Evolutionary conservation across 208 protist species (phyloP), one percentile per base, ranked within the genome.

Genomic region (Acanthamoeba triangularis): DNA sequence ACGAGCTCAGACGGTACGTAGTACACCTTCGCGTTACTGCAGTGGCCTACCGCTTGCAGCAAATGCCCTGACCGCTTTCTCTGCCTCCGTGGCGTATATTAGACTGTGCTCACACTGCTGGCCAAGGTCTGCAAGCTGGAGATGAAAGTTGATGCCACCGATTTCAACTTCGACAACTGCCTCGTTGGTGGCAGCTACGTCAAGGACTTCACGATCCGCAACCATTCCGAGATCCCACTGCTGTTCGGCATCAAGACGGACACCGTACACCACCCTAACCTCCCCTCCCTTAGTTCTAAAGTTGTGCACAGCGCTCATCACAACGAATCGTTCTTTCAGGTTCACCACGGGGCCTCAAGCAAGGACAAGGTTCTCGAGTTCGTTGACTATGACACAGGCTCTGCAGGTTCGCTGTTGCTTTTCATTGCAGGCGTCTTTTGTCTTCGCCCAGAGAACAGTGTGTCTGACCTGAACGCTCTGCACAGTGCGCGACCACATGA

Each of bases 181-280:
- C 61, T 97, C 8, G 90, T 97, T 3, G 96, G 96, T 13, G 61
- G 93, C 47, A 72, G 87, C 18, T 98, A 98, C 88, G 96, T 97
- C 1, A 97, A 97, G 76, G 97, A 98, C 88, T 93, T 98, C 14
- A 97, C 96, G 11, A 84, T 98, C 35, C 97, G 96, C 93, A 98
- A 98, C 82, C 78, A 95, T 35, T 98, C 96, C 23, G 97, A 97
- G 47, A 97, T 98, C 88, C 96, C 97, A 23, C 56, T 98, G 1
- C 5, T 47, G 28, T 98, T 97, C 56, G 69, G 44, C 23, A 95
- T 97, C 10, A 94, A 94, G 47, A 94, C 47, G 67, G 90, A 94
- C n/a, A 65, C 16, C 35, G 61, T 94, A 76, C 93, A 30, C 37
- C 25, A 18, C 44, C 23, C 78, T 87, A 25, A n/a, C 49, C 78